Evolutionary conservation across 345 rosid genomes (phyloP).

Genomic region (Rhizophora mangle): DNA sequence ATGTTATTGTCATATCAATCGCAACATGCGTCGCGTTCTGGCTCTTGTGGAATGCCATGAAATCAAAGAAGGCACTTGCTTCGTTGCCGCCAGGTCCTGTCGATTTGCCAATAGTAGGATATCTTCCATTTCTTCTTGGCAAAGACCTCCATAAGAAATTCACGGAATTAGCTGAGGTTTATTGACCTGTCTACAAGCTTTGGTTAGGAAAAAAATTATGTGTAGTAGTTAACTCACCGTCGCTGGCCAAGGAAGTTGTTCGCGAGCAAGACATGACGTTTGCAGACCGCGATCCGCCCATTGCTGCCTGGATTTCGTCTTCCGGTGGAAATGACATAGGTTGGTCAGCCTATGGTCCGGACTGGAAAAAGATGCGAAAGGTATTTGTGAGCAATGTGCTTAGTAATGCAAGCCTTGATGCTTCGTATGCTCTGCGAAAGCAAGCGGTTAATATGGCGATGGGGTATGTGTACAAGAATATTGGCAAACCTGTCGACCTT

Average conservation of each 20-base stretch:
- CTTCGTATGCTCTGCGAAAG: slow-evolving; percentile 26
- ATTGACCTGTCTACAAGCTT: slow-evolving; percentile 47
- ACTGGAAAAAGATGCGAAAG: slow-evolving; percentile 34
- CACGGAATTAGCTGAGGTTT: slow-evolving; percentile 16
- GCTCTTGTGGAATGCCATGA: slow-evolving; percentile 1
- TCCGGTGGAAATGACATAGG: slow-evolving; percentile 33
- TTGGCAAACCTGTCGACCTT: slow-evolving; percentile 24
- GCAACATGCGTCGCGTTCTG: background rate
- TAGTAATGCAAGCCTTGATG: slow-evolving; percentile 33
- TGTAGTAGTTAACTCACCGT: slow-evolving; percentile 33
- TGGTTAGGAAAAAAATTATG: slow-evolving; percentile 30
- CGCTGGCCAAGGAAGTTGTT: slow-evolving; percentile 29
- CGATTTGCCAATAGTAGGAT: slow-evolving; percentile 41
- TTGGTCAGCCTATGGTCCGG: slow-evolving; percentile 20
- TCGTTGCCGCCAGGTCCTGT: slow-evolving; percentile 34
- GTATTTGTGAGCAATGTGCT: slow-evolving; percentile 36
- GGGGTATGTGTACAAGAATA: slow-evolving; percentile 7
- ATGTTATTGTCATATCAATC: background rate
- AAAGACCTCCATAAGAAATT: slow-evolving; percentile 29
- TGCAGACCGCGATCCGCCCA: slow-evolving; percentile 33
- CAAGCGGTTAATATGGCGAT: slow-evolving; percentile 23
- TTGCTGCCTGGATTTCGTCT: slow-evolving; percentile 9
- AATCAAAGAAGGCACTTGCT: background rate
- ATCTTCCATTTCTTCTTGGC: slow-evolving; percentile 38
- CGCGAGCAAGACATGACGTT: slow-evolving; percentile 38